Evolutionary conservation across 768 basidiomycete species (phyloP).

Genomic region (Boletus subparvulus): DNA sequence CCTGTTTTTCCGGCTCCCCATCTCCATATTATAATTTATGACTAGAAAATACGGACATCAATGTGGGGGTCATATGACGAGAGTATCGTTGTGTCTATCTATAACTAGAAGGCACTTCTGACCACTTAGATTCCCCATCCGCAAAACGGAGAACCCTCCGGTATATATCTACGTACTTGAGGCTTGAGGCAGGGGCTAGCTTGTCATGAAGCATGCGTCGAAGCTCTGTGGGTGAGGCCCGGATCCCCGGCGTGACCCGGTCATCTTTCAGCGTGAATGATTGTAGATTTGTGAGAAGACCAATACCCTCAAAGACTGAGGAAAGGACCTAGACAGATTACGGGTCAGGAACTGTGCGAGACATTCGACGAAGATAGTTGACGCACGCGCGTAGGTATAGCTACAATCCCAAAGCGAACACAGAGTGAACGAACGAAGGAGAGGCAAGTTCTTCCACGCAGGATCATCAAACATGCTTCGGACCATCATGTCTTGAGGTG

Average conservation of each 20-base stretch:
- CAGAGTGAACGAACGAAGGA: no score
- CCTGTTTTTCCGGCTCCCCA: no score
- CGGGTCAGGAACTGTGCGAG: not conserved
- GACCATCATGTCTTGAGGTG: not conserved
- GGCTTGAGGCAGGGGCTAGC: not conserved
- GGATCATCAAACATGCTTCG: not conserved
- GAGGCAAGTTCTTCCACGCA: no score
- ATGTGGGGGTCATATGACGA: not conserved
- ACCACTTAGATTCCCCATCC: conserved; percentile 1
- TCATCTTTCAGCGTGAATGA: not conserved
- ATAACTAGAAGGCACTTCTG: no score
- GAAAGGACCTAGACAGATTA: not conserved
- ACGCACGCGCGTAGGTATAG: no score
- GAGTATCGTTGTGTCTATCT: not conserved
- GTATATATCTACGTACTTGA: not conserved
- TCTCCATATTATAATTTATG: not conserved
- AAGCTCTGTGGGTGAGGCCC: not conserved
- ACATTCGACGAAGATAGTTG: not conserved
- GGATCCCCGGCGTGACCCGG: not conserved
- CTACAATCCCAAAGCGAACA: no score
- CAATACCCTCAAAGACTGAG: not conserved
- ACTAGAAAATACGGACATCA: not conserved
- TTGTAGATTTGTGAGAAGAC: not conserved
- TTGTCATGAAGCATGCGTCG: not conserved
- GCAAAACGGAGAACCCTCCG: not conserved